Evolutionary conservation across 2,329 filamentous ascomycete species (phyloP), one percentile per base, ranked within the genome.

Genomic region (Tolypocladium tropicale): DNA sequence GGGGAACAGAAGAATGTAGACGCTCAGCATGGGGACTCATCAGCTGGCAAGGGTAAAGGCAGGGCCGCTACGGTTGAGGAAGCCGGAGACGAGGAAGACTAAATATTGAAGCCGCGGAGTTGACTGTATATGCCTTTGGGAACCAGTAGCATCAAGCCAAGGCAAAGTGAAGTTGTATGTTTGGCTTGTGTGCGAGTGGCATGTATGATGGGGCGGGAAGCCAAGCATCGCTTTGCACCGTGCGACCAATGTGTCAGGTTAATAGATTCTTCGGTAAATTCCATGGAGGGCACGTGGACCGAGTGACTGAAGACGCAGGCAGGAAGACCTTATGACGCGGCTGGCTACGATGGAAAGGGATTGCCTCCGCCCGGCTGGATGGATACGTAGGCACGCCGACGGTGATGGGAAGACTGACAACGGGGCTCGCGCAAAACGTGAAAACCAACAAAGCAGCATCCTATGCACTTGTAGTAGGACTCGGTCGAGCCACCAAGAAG

Each of bases 41-140:
- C 36, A 37, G 55, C 30, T 16, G 60, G 59, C 6, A 78, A 77
- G 61, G 72, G 72, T 9, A 79, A 77, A 60, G 74, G 67, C 1
- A 77, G 66, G 57, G 74, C 74, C 5, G 77, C 69, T 12, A 77
- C 76, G 4, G 70, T 80, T 6, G 76, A 78, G 60, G 77, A 79
- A 55, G 71, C 64, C 11, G 64, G 63, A 2, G 74, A 76, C 54
- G 71, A 74, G 2, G 70, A 70, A 32, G 51, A 52, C 6, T 48
- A 33, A 34, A 33, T 18, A 23, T 14, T 14, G 23, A 54, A 54
- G 32, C 16, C 46, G 21, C 10, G 25, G 46, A 18, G 32, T 4
- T 7, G n/a, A 30, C 25, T 9, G 39, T 7, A 21, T 41, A 7
- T 4, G n/a, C 10, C 16, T 12, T 6, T n/a, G 46, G 46, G 32